Base-by-base conservation (phyloP, 2,329 filamentous ascomycete species). In the Bipolaris victoriae region DNA sequence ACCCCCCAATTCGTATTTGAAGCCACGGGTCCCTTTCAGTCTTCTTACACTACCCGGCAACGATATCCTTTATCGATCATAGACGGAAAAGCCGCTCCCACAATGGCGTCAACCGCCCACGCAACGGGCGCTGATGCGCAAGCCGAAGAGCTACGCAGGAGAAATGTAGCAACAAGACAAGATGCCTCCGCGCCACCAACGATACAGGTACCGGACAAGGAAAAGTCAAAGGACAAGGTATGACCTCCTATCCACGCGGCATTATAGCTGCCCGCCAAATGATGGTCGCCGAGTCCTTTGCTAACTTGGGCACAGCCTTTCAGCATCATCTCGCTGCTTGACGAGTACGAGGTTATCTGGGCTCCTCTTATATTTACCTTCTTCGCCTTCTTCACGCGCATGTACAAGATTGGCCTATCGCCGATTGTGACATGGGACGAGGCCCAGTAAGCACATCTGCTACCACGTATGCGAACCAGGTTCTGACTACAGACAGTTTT, bases 381-480 rank as follows among this genome's bases (percentile, higher is more conserved):
- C 43, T 76, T 88, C 57, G 82, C 86, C 60, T 83, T 88, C 75
- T 88, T 88, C 76, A 89, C 86, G 43, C 84, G 86, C 66, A 83
- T 88, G 79, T 89, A 85, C 78, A 87, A 85, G 75, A 88, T 89
- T 71, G 86, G 86, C 55, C 77, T 87, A 49, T 90, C 88, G 44
- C 83, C 86, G 60, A 90, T 90, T 68, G 88, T 90, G 57, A 90
- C 88, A 46, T 90, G 88, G 88, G 88, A 90, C 75, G 88, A 90
- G 80, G 88, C 88, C 67, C 88, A 90, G 86, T 89, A 86, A 76
- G 85, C 69, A 49, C 20, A 45, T 16, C 20, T 15, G 2, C 31
- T 37, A 3, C 7, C 29, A 22, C 16, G 24, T 26, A 20, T 46
- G 18, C 29, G 47, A 22, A 18, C 26, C 37, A 55, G 36, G 18